Evolutionary conservation across 2,329 filamentous ascomycete species (phyloP).

Genomic region (Massarina eburnea): DNA sequence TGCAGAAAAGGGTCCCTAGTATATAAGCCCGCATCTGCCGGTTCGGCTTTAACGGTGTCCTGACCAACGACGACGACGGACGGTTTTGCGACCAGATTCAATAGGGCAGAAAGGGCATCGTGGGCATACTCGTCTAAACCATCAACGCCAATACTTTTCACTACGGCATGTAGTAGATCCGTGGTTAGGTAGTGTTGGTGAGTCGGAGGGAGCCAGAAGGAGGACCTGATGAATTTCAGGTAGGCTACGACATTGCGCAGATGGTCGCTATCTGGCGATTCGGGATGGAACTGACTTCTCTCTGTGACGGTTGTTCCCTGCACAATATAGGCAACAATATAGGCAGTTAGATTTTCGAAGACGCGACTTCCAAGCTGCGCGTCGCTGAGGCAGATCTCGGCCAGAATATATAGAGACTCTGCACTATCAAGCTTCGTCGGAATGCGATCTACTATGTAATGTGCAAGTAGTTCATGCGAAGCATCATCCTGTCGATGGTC

Average conservation of each 20-base stretch:
- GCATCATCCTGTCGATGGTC: constrained; percentile 1
- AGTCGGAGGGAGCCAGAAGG: constrained; percentile 29
- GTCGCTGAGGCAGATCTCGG: constrained; percentile 25
- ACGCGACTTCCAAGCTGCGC: constrained; percentile 13
- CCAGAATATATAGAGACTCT: constrained; percentile 25
- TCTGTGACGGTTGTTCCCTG: neutral
- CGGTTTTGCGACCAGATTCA: constrained; percentile 16
- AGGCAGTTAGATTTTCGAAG: constrained; percentile 11
- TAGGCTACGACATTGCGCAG: constrained; percentile 11
- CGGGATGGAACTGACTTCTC: neutral
- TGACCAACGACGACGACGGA: constrained; percentile 9
- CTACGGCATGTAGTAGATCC: constrained; percentile 16
- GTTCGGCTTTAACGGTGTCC: neutral
- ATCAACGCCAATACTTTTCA: constrained; percentile 21
- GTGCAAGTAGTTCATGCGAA: constrained; percentile 11
- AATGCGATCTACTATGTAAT: constrained; percentile 22
- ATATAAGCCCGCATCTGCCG: too few species aligned
- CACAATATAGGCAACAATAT: neutral
- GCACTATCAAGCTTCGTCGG: constrained; percentile 12
- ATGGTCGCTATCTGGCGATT: neutral
- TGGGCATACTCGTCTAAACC: constrained; percentile 23
- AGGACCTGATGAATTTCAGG: constrained; percentile 33
- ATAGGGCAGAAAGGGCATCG: constrained; percentile 32
- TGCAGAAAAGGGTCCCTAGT: constrained; percentile 4
- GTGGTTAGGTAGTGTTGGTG: constrained; percentile 22